Base-by-base conservation (phyloP, 768 basidiomycete genomes). In the Lanmaoa rubissima region DNA sequence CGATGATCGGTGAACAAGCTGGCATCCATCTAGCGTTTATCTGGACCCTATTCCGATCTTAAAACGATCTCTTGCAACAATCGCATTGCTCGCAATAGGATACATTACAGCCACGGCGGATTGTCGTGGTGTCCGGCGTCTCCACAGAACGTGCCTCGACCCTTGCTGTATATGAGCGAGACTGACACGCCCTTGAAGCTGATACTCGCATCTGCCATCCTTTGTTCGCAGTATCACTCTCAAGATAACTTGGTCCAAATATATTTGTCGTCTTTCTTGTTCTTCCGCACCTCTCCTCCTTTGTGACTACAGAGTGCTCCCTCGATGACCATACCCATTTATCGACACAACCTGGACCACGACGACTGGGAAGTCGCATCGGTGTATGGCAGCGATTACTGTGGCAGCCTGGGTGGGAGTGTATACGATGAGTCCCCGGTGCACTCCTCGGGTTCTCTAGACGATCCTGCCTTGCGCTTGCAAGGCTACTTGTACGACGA, bases 331-430 rank as follows among this genome's bases (percentile, higher is more conserved):
- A 69, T 69, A 24, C 68, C 68, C 21, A 28, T 69, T 19, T 69
- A 55, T 42, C 64, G 68, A 38, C 69, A 69, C 46, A 69, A 70
- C 36, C 26, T 49, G 39, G 19, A 51, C 36, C 53, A 61, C 44
- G 59, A 64, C 28, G 68, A 69, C 56, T 69, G 68, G 68, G 68
- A 69, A 52, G 55, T 70, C 48, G 68, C 66, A 19, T 69, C 68
- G 34, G 58, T 65, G 26, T 69, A 69, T 51, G 58, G 62, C 43
- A 69, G 69, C 53, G 68, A 69, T 57, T 69, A 66, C 53, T 62
- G 69, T 57, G 62, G 59, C 44, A 70, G 62, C 32, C 34, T 62
- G 19, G 65, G 61, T 8, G 59, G 64, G 16, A 70, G 68, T 41
- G 52, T 19, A 48, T 66, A 55, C 47, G 28, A 56, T 28, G 64